Percentiles rank a stretch among this genome's conserved stretches.
phyloP scores from a whole-genome alignment of 495 filamentous ascomycete genomes.

The Neurospora sp. region DNA sequence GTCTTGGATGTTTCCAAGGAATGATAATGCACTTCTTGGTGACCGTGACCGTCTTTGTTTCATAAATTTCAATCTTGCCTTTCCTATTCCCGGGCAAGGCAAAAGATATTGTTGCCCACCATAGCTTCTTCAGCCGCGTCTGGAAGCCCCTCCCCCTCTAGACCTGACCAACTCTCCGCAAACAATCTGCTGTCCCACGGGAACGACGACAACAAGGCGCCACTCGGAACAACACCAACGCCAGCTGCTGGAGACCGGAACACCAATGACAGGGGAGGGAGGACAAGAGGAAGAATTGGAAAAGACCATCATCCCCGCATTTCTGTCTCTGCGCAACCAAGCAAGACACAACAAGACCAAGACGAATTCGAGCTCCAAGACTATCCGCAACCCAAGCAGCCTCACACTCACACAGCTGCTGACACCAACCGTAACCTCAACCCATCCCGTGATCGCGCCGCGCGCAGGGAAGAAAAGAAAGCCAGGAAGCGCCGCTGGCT shows the following conservation, averaged over 20 bases:
- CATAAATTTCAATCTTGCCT: background rate
- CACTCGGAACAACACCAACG: background rate
- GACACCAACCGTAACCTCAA: background rate
- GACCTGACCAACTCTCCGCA: constrained; percentile 13
- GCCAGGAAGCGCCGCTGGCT: constrained; percentile 45
- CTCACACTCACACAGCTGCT: background rate
- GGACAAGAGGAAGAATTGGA: background rate
- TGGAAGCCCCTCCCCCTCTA: constrained; percentile 31
- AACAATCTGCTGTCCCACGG: constrained; percentile 12
- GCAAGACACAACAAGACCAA: background rate
- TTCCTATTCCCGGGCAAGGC: constrained; percentile 6
- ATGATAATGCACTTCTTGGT: background rate
- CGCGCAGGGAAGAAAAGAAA: constrained; percentile 24
- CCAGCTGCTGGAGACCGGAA: background rate
- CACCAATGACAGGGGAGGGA: background rate
- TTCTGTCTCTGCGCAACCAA: background rate
- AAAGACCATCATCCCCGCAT: background rate
- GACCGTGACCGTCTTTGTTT: background rate
- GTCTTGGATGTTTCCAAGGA: background rate
- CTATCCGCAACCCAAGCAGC: constrained; percentile 7
- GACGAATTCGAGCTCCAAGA: constrained; percentile 30
- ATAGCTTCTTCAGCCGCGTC: constrained; percentile 23
- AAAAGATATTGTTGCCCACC: constrained; percentile 14
- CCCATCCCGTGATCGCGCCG: background rate
- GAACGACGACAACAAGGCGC: constrained; percentile 9